phyloP scores from a whole-genome alignment of 2,329 filamentous ascomycete genomes.

The Chrysoporthe puriensis region DNA sequence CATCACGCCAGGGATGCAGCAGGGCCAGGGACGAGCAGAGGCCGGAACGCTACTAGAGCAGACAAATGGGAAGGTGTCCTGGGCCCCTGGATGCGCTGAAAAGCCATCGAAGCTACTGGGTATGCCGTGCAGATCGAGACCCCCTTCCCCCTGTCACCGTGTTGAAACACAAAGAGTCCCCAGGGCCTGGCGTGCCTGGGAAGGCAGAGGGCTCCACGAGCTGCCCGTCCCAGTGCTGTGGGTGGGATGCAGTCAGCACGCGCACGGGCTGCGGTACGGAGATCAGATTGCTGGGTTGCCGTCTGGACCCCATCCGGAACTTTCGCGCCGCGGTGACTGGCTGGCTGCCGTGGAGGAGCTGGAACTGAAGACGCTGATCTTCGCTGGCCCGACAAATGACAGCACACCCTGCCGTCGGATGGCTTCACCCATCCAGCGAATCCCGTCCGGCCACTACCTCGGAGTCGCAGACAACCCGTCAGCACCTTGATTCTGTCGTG shows the following conservation, averaged over 20 bases:
- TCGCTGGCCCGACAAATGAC: background rate
- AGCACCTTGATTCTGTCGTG: slow-evolving; percentile 7
- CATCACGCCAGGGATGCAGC: slow-evolving; percentile 27
- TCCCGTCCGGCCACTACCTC: background rate
- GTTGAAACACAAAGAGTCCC: slow-evolving; percentile 2
- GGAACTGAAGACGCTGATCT: background rate
- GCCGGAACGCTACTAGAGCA: slow-evolving; percentile 8
- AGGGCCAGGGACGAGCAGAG: slow-evolving; percentile 1
- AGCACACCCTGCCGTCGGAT: slow-evolving; percentile 1
- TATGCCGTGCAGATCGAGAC: background rate
- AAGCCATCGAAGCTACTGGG: background rate
- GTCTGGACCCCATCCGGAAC: slow-evolving; percentile 2
- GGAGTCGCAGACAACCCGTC: background rate
- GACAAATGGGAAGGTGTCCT: slow-evolving; percentile 14
- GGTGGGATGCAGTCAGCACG: background rate
- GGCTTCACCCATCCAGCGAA: slow-evolving; percentile 1
- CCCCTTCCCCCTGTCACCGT: background rate
- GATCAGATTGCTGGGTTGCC: background rate
- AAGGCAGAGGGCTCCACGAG: slow-evolving; percentile 1
- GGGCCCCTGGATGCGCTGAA: background rate
- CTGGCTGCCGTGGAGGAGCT: background rate
- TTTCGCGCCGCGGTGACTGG: background rate
- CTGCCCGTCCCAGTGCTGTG: slow-evolving; percentile 12
- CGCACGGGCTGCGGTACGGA: slow-evolving; percentile 1
- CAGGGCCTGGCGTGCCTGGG: background rate